Evolutionary conservation across 345 rosid species (phyloP), one percentile per base, ranked within the genome.

Genomic region (Geranium brycei): DNA sequence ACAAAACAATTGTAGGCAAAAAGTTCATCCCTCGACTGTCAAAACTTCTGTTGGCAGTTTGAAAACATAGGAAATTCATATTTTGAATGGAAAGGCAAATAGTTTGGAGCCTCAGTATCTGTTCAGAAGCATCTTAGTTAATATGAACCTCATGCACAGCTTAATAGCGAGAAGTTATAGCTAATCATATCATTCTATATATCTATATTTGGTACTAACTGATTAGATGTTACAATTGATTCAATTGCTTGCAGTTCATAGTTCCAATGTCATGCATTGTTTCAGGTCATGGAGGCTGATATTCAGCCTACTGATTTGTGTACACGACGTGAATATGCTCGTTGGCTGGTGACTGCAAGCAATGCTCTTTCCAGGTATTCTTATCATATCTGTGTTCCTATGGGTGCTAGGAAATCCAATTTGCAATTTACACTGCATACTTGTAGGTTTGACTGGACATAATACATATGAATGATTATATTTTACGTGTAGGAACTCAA

Each of bases 261-360:
- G 38, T 61, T 63, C 63, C 66, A 18, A 13, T 30, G 13, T 65
- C 62, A 57, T 38, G 59, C 41, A 55, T 16, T 64, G 53, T 65
- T 77, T 66, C 79, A 93, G 97, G 96, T 93, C 69, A 83, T 90
- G 58, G 99, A 88, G 78, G 82, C 76, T 73, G 85, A 88, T 72
- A 82, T 77, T 75, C 83, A 78, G 68, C 87, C 91, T 17, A 72
- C 84, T 65, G 87, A 82, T 79, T 76, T 93, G 13, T 93, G 97
- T 63, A 82, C 91, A 64, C 97, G 99, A 16, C 90, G 95, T 63
- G 96, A 87, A 60, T 93, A 90, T 75, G 97, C 95, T 62, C 85
- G 91, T 63, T 93, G 99, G 99, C 77, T 93, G 77, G 85, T 93
- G 59, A 77, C 86, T 73, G 95, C 96, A 58, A 90, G 92, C 76